Evolutionary conservation across 2,329 filamentous ascomycete species (phyloP), one percentile per base, ranked within the genome.

Genomic region (Aspergillus proliferans): DNA sequence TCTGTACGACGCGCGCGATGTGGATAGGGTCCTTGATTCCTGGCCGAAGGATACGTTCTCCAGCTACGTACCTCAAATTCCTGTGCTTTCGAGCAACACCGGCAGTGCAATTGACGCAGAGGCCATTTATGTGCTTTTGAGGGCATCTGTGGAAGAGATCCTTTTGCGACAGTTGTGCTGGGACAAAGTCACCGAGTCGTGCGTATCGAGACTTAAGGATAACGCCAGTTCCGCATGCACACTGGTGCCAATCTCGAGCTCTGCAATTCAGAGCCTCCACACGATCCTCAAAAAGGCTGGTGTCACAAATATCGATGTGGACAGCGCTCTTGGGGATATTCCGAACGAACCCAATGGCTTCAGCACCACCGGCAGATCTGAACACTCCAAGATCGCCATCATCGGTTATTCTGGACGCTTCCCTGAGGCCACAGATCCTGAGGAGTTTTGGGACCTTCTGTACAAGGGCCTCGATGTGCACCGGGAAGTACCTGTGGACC

Each of bases 361-460:
- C 15, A 68, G 66, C 40, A 53, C 47, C 2, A 67, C 58, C 4
- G 66, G 66, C 21, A 62, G 62, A 26, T 40, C 66, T 0, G 65
- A 68, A 26, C 55, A 64, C 14, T 48, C 47, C 12, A 48, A 48
- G 4, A 51, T 58, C n/a, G 88, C 88, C 51, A 88, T 93, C 53
- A 83, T 93, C 21, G 88, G 88, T 45, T 86, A 88, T 82, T 78
- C 85, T 44, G 84, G 86, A 46, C 79, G 86, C 30, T 86, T 87
- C 63, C 86, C 86, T 1, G 81, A 83, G 55, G 83, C 84, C 47
- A 82, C 79, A 21, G 83, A 75, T 58, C 76, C 80, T 55, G 82
- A 87, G 47, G 77, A 78, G 52, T 76, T 88, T 4, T 88, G 85
- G 85, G 80, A 86, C 49, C 71, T 88, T 4, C 75, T 88, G 14